Conservation (phyloP, 164 flowering plant species). For the Dillenia turbinata region DNA sequence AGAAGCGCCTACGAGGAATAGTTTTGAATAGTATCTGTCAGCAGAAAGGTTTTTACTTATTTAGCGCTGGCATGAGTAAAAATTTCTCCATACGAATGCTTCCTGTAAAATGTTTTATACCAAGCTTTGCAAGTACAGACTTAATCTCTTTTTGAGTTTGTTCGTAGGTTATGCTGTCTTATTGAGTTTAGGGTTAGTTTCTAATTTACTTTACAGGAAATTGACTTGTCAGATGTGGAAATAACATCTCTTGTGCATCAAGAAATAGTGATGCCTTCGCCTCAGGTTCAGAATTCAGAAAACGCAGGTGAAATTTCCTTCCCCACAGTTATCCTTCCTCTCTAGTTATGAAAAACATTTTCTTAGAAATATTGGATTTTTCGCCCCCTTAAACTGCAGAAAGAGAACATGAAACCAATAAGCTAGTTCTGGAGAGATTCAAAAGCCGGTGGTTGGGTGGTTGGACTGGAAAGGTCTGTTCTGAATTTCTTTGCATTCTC, state of each 20-base stretch:
- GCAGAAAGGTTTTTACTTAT: too few relatives aligned
- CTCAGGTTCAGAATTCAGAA: conserved; percentile 6
- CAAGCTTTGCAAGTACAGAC: too few relatives aligned
- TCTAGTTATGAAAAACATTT: too few relatives aligned
- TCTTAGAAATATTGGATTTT: background rate
- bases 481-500: background rate
- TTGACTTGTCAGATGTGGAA: conserved; percentile 9
- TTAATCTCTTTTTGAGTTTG: background rate
- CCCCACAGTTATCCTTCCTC: too few relatives aligned
- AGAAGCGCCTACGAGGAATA: too few relatives aligned
- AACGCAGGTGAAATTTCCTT: conserved; percentile 19
- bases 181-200: background rate
- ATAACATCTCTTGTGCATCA: conserved; percentile 11
- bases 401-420: conserved; percentile 5
- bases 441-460: conserved; percentile 72
- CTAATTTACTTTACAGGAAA: conserved; percentile 24
- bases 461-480: conserved; percentile 56
- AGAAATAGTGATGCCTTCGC: conserved; percentile 11
- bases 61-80: background rate
- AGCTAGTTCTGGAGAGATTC: conserved; percentile 23
- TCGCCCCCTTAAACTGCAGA: conserved; percentile 14
- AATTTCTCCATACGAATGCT: background rate
- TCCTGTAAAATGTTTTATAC: too few relatives aligned
- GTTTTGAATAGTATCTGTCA: too few relatives aligned
- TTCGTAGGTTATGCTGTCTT: background rate